Conservation (phyloP, 495 filamentous ascomycete species). For the Aspergillus leporis region DNA sequence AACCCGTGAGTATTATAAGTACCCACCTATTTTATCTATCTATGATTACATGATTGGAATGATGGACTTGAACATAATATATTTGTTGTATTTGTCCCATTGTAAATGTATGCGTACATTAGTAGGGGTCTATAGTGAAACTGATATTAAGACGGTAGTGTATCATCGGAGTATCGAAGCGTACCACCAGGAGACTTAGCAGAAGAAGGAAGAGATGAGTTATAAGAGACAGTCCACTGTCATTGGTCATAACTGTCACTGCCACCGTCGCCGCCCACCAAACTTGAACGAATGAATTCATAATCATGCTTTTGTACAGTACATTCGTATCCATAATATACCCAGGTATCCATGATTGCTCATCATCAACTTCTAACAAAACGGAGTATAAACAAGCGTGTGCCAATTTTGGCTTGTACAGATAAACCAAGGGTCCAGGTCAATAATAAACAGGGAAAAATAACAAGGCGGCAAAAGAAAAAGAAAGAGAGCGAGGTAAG, state of each 20-base stretch:
- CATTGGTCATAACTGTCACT: not conserved
- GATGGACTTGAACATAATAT: not conserved
- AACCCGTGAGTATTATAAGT: conserved; percentile 23
- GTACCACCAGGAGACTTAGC: no score
- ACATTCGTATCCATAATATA: conserved; percentile 7
- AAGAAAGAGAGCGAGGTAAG: not conserved
- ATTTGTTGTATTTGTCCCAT: not conserved
- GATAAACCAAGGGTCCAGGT: not conserved
- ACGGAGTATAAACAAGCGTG: not conserved
- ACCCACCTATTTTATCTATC: conserved; percentile 7
- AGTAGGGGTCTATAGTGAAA: not conserved
- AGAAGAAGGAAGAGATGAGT: not conserved
- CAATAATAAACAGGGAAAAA: not conserved
- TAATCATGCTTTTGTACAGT: conserved; percentile 13
- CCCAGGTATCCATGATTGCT: conserved; percentile 9
- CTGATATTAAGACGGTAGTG: not conserved
- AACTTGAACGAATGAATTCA: not conserved
- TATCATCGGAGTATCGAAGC: no score
- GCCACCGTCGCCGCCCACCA: not conserved
- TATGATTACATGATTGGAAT: not conserved
- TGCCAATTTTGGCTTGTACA: not conserved
- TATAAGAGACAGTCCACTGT: not conserved
- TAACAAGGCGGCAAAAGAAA: not conserved
- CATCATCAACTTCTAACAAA: conserved; percentile 5
- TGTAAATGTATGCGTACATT: not conserved